A percentile compares a stretch with the other conserved stretches of the same genome.
These are phyloP conservation scores for Aureobasidium sp. DNA, from an alignment of 2,329 filamentous ascomycete genomes.

Conservation along the genomic window DNA sequence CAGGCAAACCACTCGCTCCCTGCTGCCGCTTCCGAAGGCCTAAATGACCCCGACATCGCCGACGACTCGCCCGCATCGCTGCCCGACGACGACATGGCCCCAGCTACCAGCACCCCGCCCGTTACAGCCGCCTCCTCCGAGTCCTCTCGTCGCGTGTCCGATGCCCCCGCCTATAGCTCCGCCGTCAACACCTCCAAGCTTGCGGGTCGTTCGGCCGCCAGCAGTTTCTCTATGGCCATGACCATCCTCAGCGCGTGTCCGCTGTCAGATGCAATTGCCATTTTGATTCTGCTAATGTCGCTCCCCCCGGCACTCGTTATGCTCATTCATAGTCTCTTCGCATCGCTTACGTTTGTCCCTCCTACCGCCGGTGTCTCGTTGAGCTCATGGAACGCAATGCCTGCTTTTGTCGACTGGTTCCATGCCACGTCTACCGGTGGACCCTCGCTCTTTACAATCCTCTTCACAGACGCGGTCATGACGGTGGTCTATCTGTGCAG, in stretches of 20 bases:
- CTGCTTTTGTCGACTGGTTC: slow-evolving; percentile 85
- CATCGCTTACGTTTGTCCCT: slow-evolving; percentile 84
- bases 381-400: slow-evolving; percentile 45
- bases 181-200: slow-evolving; percentile 8
- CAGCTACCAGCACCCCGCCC: background rate
- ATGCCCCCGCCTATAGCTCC: slow-evolving; percentile 43
- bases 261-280: slow-evolving; percentile 89
- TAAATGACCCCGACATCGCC: slow-evolving; percentile 9
- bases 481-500: slow-evolving; percentile 59
- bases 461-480: slow-evolving; percentile 73
- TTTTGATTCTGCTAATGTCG: slow-evolving; percentile 90
- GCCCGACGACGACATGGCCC: slow-evolving; percentile 11
- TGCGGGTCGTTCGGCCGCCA: slow-evolving; percentile 41
- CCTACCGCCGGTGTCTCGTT: slow-evolving; percentile 56
- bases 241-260: slow-evolving; percentile 87
- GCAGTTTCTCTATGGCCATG: slow-evolving; percentile 66
- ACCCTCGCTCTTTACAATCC: slow-evolving; percentile 74
- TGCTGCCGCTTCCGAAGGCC: slow-evolving; percentile 26
- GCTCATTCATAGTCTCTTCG: slow-evolving; percentile 84
- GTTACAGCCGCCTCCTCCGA: slow-evolving; percentile 2
- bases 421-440: slow-evolving; percentile 71
- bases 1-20: slow-evolving; percentile 12
- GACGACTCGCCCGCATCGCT: slow-evolving; percentile 11
- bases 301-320: slow-evolving; percentile 82
- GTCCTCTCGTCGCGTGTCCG: slow-evolving; percentile 12